Evolutionary conservation across 371 early-diverging fungal species (phyloP), one percentile per base, ranked within the genome.

Genomic region (Mycotypha africana): DNA sequence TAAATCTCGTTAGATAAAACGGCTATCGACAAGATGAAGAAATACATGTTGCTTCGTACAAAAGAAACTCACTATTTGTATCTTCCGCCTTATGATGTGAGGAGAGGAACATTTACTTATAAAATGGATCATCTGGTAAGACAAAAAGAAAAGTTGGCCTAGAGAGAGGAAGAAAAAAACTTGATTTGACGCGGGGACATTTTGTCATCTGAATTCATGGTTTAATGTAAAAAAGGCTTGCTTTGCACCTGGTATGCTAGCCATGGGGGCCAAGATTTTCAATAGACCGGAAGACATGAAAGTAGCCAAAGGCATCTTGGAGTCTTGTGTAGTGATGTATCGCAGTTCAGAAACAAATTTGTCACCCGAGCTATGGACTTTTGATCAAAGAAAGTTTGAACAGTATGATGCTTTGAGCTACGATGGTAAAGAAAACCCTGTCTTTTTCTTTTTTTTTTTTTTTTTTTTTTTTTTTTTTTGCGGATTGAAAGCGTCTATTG

Each of bases 211-310:
- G n/a, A n/a, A n/a, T n/a, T n/a, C n/a, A n/a, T n/a, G n/a, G n/a
- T n/a, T n/a, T n/a, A n/a, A n/a, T n/a, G n/a, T n/a, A n/a, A n/a
- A n/a, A n/a, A n/a, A n/a, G 69, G 65, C 76, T 0, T 85, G 85
- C 48, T 87, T 85, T 55, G 72, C 79, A 5, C 82, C 79, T 11
- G 86, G 86, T 17, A 81, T 85, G 70, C 55, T 88, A 20, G 74
- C 80, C 0, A 62, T 81, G 44, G 84, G 82, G 3, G 56, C 80
- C 16, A 51, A 58, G 21, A 75, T 63, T 32, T 67, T 70, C 31
- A 53, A 71, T 30, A 49, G 61, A 19, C 72, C 70, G 11, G 53
- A 70, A 14, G 67, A 73, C 30, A 23, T 70, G 47, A 39, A 46
- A 1, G 51, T 77, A 30, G 78, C 70, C 3, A 61, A 61, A 26